These are phyloP conservation scores for Leccinum uliginosum DNA, from an alignment of 768 basidiomycete species.

Conservation along the genomic window DNA sequence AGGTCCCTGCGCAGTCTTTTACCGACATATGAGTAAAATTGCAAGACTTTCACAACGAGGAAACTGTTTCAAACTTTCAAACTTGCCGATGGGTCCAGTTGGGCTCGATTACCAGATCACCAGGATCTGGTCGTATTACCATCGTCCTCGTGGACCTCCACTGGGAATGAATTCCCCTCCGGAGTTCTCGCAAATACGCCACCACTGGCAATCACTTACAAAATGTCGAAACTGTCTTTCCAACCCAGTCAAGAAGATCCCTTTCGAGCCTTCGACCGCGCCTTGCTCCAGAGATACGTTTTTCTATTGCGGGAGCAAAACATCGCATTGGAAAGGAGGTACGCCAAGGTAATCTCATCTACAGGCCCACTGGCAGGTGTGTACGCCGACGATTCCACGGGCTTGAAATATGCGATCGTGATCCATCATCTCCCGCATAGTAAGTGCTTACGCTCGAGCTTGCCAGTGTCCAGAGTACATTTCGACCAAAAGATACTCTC, in stretches of 20 bases:
- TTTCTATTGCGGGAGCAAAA: conserved; percentile 19
- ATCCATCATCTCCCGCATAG: conserved; percentile 30
- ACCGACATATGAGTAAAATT: no score
- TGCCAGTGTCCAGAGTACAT: conserved; percentile 26
- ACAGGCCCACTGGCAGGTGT: conserved; percentile 32
- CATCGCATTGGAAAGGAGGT: conserved; percentile 16
- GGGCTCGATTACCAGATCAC: no score
- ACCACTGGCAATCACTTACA: conserved; percentile 21
- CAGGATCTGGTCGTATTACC: no score
- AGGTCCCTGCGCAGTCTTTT: no score
- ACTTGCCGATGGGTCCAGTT: no score
- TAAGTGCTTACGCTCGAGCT: conserved; percentile 35
- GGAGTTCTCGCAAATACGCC: no score
- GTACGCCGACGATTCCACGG: conserved; percentile 22
- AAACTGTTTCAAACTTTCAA: no score
- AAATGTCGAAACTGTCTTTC: conserved; percentile 31
- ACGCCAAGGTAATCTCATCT: conserved; percentile 27
- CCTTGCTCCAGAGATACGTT: conserved; percentile 29
- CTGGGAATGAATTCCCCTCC: no score
- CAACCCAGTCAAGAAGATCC: conserved; percentile 21
- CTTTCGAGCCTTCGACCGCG: conserved; percentile 28
- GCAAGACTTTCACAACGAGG: no score
- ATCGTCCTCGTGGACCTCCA: no score
- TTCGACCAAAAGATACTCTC: conserved; percentile 28
- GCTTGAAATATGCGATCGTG: conserved; percentile 36